Conservation (phyloP, 306 rosid genomes). For the Carpinus fangiana region DNA sequence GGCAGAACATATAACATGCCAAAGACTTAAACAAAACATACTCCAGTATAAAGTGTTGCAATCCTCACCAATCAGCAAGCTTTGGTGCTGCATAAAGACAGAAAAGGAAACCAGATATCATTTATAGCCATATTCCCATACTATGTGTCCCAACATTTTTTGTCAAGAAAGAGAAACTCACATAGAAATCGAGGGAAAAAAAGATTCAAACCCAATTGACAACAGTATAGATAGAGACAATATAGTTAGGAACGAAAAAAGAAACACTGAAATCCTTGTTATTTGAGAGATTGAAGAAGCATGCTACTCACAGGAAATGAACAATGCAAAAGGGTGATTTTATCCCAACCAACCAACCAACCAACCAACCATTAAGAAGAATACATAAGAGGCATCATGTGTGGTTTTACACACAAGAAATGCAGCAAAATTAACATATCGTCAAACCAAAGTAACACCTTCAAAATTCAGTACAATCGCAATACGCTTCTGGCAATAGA, state of each 20-base stretch:
- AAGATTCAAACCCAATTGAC: conserved; percentile 11
- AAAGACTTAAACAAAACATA: conserved; percentile 39
- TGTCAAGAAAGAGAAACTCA: conserved; percentile 25
- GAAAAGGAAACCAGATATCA: conserved; percentile 37
- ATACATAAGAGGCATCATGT: conserved; percentile 63
- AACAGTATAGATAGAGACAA: conserved; percentile 12
- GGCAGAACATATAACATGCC: conserved; percentile 50
- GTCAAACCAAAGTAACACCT: conserved; percentile 59
- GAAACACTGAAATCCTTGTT: conserved; percentile 50
- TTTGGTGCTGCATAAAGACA: conserved; percentile 42
- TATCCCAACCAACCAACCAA: conserved; percentile 37
- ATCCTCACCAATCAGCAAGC: conserved; percentile 40
- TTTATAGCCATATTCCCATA: conserved; percentile 19
- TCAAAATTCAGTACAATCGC: conserved; percentile 67
- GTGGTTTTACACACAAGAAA: conserved; percentile 82
- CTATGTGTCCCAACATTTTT: conserved; percentile 30
- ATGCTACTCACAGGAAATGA: conserved; percentile 48
- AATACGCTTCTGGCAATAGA: conserved; percentile 96
- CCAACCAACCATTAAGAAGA: conserved; percentile 67
- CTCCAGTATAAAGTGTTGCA: conserved; percentile 36
- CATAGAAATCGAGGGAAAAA: conserved; percentile 7
- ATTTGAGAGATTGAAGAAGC: conserved; percentile 52
- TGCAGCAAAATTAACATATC: conserved; percentile 56
- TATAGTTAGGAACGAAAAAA: conserved; percentile 13
- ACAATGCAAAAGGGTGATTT: conserved; percentile 48